phyloP scores from a whole-genome alignment of 352 stramenopile genomes.

The Phytophthora tentaculata region DNA sequence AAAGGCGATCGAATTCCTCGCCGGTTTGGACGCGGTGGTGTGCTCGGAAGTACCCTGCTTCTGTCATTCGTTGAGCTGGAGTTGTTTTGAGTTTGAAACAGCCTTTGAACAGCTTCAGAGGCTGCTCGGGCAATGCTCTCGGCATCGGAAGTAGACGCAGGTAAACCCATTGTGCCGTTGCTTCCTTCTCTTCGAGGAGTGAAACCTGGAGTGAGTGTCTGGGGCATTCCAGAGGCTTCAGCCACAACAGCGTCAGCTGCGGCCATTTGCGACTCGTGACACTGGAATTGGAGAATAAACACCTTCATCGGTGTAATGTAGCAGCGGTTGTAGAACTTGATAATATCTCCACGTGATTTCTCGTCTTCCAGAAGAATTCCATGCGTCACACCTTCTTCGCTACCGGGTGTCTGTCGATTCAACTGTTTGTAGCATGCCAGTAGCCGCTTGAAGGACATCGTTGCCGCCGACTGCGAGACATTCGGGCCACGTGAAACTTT shows the following conservation, averaged over 20 bases:
- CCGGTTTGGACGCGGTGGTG: conserved; percentile 45
- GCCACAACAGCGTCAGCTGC: conserved; percentile 71
- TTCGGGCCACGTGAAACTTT: conserved; percentile 83
- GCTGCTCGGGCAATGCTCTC: conserved; percentile 84
- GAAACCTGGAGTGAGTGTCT: conserved; percentile 48
- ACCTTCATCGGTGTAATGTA: conserved; percentile 87
- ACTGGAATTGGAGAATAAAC: conserved; percentile 88
- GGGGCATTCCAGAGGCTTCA: conserved; percentile 28
- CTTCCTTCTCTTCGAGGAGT: conserved; percentile 44
- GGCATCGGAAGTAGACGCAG: conserved; percentile 69
- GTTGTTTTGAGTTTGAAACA: conserved; percentile 18
- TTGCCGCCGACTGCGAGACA: conserved; percentile 46
- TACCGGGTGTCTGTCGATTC: conserved; percentile 45
- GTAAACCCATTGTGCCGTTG: conserved; percentile 40
- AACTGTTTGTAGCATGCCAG: conserved; percentile 82
- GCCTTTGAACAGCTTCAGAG: conserved; percentile 68
- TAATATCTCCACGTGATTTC: conserved; percentile 78
- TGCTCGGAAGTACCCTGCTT: conserved; percentile 48
- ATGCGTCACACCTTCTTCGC: conserved; percentile 73
- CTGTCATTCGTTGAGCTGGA: conserved; percentile 14
- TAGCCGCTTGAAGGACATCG: conserved; percentile 76
- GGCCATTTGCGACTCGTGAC: conserved; percentile 82
- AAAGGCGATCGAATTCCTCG: conserved; percentile 40
- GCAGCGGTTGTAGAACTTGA: conserved; percentile 91
- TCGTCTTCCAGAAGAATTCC: conserved; percentile 74